Evolutionary conservation across 805 yeast genomes (phyloP), one percentile per base, ranked within the genome.

Genomic region (Starmerella bombi): DNA sequence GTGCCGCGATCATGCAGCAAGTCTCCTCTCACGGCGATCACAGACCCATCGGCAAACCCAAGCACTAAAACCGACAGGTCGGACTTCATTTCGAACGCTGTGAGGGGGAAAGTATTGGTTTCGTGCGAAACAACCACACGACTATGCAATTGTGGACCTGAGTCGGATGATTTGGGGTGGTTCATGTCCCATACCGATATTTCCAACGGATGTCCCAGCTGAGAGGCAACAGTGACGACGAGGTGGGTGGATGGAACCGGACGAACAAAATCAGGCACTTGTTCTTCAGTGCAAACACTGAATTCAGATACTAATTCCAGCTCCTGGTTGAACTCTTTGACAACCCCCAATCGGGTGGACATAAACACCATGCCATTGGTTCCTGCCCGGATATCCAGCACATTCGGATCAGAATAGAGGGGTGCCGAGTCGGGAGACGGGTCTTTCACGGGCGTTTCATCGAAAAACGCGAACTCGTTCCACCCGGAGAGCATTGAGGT

Each of bases 391-490:
- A 80, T 69, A 1, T 84, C 74, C 4, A 80, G 67, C 29, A 85
- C 57, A 10, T 75, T 64, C 1, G 86, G 75, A 54, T 85, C 94
- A 44, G 95, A 82, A 58, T 79, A 86, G 20, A 86, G 63, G 0
- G 81, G 79, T 4, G 68, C 63, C 3, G 65, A 66, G 0, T 78
- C 65, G 5, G 77, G 77, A 42, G 71, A 68, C 44, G 97, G 97
- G 55, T 91, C 98, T 45, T 76, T 63, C 16, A 91, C 79, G 5
- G 95, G 95, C 0, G 76, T 69, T 28, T 73, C 69, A 39, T 84
- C 94, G 58, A 80, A 85, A 59, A 88, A 80, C 45, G 82, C 83
- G 60, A 88, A 81, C 54, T 81, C 94, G 44, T 88, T 66, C 86
- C 86, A 80, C 4, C 50, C 50, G 37, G 41, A 21, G 16, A 43